These are phyloP conservation scores for Furculomyces boomerangus DNA, from an alignment of 371 early-diverging fungal genomes.

Conservation along the genomic window DNA sequence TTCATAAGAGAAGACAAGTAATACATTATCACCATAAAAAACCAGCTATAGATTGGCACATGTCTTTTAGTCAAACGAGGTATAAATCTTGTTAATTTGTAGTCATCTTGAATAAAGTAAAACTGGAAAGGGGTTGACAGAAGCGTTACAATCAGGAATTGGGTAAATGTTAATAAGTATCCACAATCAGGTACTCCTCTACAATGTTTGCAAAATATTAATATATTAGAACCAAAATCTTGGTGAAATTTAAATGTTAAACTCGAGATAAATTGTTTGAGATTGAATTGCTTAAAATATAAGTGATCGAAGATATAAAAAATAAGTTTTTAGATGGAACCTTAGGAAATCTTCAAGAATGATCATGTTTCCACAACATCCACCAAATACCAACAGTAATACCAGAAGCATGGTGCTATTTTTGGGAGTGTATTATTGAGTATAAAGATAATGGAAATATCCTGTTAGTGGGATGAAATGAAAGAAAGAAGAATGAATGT, in stretches of 20 bases:
- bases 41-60: slow-evolving; percentile 57
- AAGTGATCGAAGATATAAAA: no score
- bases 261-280: no score
- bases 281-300: no score
- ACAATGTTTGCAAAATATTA: slow-evolving; percentile 5
- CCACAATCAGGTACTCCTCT: slow-evolving; percentile 61
- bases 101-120: slow-evolving; percentile 11
- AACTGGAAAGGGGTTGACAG: slow-evolving; percentile 49
- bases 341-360: slow-evolving; percentile 44
- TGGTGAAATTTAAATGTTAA: no score
- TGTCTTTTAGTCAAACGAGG: slow-evolving; percentile 36
- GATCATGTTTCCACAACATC: slow-evolving; percentile 80
- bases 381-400: slow-evolving; percentile 57
- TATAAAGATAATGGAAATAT: no score
- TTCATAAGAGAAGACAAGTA: slow-evolving; percentile 61
- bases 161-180: slow-evolving; percentile 66
- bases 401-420: slow-evolving; percentile 49
- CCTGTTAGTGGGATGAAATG: no score
- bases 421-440: no score
- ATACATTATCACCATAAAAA: slow-evolving; percentile 54
- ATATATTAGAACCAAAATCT: no score
- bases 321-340: neutral
- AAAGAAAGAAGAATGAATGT: no score
- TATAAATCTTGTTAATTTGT: slow-evolving; percentile 6
- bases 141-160: slow-evolving; percentile 56